Evolutionary conservation across 2,329 filamentous ascomycete genomes (phyloP).

Genomic region (Monascus ruber): DNA sequence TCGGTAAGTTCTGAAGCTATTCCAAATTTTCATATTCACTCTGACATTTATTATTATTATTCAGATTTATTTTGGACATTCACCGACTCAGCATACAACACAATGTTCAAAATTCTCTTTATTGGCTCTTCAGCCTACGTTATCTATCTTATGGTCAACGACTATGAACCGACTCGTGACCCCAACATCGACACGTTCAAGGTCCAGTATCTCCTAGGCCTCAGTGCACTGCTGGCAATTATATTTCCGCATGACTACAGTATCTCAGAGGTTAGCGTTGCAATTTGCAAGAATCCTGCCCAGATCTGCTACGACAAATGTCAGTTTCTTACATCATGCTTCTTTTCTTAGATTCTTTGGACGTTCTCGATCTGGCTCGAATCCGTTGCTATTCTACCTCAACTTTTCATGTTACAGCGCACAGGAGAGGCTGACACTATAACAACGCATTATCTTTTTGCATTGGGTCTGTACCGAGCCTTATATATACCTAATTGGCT

Average conservation of each 20-base stretch:
- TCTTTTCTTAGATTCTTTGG: conserved; percentile 63
- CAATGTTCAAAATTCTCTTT: conserved; percentile 92
- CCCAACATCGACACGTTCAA: conserved; percentile 96
- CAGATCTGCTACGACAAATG: too few species aligned
- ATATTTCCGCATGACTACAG: conserved; percentile 80
- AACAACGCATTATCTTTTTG: conserved; percentile 94
- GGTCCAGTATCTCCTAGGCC: conserved; percentile 83
- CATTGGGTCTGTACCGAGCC: conserved; percentile 79
- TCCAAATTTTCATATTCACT: background rate
- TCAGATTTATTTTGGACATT: conserved; percentile 77
- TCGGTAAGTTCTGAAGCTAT: conserved; percentile 44
- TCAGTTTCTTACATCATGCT: background rate
- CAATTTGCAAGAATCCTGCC: background rate
- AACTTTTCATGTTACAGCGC: conserved; percentile 95
- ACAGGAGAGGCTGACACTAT: conserved; percentile 99
- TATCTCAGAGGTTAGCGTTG: conserved; percentile 46
- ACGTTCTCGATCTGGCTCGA: conserved; percentile 98
- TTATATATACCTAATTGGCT: conserved; percentile 99
- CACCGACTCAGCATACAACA: conserved; percentile 77
- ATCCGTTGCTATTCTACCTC: conserved; percentile 88
- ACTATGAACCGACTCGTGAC: conserved; percentile 95
- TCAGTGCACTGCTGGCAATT: conserved; percentile 65
- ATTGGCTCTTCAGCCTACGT: conserved; percentile 84
- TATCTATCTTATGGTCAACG: conserved; percentile 94
- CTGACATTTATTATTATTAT: conserved; percentile 7